These are phyloP conservation scores for Fusarium sp. DNA, from an alignment of 2,329 filamentous ascomycete genomes.

Conservation along the genomic window DNA sequence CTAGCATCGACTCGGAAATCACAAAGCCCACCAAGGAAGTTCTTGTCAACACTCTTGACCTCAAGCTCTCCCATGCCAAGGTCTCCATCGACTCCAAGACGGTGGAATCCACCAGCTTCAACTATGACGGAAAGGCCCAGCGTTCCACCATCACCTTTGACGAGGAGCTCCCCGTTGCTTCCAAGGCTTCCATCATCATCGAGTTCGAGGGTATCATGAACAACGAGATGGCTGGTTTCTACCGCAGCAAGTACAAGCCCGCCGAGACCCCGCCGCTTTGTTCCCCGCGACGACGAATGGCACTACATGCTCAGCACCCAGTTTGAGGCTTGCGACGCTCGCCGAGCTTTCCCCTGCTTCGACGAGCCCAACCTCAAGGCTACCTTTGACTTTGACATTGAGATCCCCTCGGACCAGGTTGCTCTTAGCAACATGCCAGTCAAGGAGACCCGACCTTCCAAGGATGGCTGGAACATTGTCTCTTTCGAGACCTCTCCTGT, in stretches of 20 bases:
- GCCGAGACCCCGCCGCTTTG: conserved; percentile 75
- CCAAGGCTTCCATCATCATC: conserved; percentile 75
- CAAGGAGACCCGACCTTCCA: conserved; percentile 71
- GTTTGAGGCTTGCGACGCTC: conserved; percentile 96
- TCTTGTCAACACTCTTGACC: conserved; percentile 85
- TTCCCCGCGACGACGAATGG: conserved; percentile 77
- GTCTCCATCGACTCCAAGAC: conserved; percentile 68
- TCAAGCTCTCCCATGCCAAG: conserved; percentile 78
- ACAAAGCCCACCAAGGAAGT: conserved; percentile 79
- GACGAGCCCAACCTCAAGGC: conserved; percentile 98
- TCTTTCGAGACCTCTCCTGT: conserved; percentile 86
- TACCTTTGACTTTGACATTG: conserved; percentile 93
- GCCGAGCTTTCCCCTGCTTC: conserved; percentile 96
- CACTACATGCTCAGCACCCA: conserved; percentile 92
- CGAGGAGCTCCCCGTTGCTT: conserved; percentile 74
- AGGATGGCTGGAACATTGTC: conserved; percentile 77
- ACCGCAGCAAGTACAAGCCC: conserved; percentile 93
- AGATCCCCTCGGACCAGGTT: conserved; percentile 88
- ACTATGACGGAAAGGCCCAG: conserved; percentile 86
- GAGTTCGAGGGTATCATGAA: conserved; percentile 87
- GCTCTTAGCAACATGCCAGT: conserved; percentile 97
- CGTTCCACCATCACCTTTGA: conserved; percentile 83
- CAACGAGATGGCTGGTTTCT: conserved; percentile 93
- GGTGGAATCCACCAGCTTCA: conserved; percentile 74
- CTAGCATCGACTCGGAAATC: conserved; percentile 80